Evolutionary conservation across 2,329 filamentous ascomycete genomes (phyloP), one percentile per base, ranked within the genome.

Genomic region (Epichloe baconii): DNA sequence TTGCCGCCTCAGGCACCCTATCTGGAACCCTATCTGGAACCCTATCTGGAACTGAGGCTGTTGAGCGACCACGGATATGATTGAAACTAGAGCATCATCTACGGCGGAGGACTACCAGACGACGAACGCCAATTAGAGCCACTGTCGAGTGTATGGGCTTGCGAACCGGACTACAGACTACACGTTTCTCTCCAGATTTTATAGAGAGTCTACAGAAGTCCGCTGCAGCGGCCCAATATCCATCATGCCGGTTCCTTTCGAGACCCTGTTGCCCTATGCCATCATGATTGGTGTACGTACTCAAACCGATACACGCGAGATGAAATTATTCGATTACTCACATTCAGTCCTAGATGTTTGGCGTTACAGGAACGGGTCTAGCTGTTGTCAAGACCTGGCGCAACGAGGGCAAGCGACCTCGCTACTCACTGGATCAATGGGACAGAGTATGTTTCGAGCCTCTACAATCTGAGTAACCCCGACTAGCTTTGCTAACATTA

Each of bases 401-500:
- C 57, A 82, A 81, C 64, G 79, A 79, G 54, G 75, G 78, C 60
- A 82, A 81, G 70, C 72, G 76, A 59, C 71, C 73, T 50, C 76
- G 80, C 57, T 79, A 78, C 62, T 78, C 76, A 7, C 54, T 83
- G 52, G 80, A 83, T 60, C 73, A 78, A 60, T 83, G 80, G 80
- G 80, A 83, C 58, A 77, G 66, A 67, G 79, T 82, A 66, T 57
- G 73, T 64, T 21, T 17, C n/a, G 4, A 41, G 11, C 42, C 31
- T 44, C 17, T 42, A 43, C 31, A n/a, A 5, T 31, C 14, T 1
- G 15, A 41, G 5, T 12, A 7, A 12, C 6, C 17, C 11, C n/a
- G 12, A 21, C 14, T 15, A 42, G 12, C 23, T 19, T 48, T 38
- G 31, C 67, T 71, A 62, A 69, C 56, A 44, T n/a, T 47, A 45